Percentiles rank a stretch among this genome's conserved stretches.
Evolutionary conservation across 2,329 filamentous ascomycete species (phyloP).

Genomic region (Exophiala sp.): DNA sequence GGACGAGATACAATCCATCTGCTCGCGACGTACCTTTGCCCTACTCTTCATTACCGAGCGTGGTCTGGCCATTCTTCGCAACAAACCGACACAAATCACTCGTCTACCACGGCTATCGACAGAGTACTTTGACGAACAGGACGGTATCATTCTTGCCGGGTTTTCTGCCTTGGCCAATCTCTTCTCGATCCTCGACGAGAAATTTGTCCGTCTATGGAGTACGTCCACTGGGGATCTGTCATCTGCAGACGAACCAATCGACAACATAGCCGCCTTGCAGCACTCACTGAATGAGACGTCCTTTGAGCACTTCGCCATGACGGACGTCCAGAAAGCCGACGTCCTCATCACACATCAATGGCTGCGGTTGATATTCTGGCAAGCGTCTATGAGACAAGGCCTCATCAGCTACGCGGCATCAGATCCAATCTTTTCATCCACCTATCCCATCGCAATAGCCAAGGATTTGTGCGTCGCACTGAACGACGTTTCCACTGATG

Average conservation of each 20-base stretch:
- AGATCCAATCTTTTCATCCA: conserved; percentile 60
- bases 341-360: conserved; percentile 67
- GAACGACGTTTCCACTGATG: conserved; percentile 17
- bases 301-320: conserved; percentile 40
- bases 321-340: conserved; percentile 64
- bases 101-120: conserved; percentile 21
- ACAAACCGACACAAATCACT: conserved; percentile 27
- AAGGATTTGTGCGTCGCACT: conserved; percentile 48
- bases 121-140: conserved; percentile 28
- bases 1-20: conserved; percentile 24
- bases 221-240: conserved; percentile 15
- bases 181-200: conserved; percentile 29
- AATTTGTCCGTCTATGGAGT: conserved; percentile 27
- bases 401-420: conserved; percentile 58
- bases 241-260: conserved; percentile 13
- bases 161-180: conserved; percentile 26
- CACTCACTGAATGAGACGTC: conserved; percentile 26
- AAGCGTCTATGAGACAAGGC: conserved; percentile 64
- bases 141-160: conserved; percentile 26
- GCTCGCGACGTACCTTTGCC: conserved; percentile 27
- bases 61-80: conserved; percentile 28
- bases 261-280: conserved; percentile 27
- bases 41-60: conserved; percentile 29
- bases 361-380: conserved; percentile 69
- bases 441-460: conserved; percentile 61